Conservation (phyloP, 2,329 filamentous ascomycete species). For the Lasiodiplodia citricola region DNA sequence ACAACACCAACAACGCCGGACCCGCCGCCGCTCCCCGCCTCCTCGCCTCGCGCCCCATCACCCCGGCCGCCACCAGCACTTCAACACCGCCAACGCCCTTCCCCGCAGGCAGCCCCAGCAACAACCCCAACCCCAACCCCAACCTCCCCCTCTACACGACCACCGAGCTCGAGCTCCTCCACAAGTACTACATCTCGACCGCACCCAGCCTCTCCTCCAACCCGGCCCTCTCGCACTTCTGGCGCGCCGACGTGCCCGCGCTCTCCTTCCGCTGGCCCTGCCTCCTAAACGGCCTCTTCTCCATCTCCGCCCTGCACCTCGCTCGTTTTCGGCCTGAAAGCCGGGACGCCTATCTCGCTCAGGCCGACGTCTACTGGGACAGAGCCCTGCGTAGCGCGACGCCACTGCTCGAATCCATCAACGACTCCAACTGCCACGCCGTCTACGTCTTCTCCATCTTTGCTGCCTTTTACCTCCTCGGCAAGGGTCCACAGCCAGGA, state of each 20-base stretch:
- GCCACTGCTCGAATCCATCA: background rate
- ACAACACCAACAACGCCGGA: background rate
- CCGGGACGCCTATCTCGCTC: background rate
- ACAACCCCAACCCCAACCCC: background rate
- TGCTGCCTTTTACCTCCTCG: background rate
- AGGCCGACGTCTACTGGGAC: background rate
- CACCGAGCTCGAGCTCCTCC: slow-evolving; percentile 37
- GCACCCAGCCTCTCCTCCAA: slow-evolving; percentile 33
- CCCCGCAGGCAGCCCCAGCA: slow-evolving; percentile 21
- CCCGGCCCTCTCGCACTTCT: slow-evolving; percentile 32
- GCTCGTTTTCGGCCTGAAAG: background rate
- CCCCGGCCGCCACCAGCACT: background rate
- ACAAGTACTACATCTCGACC: slow-evolving; percentile 39
- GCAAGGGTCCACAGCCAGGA: background rate
- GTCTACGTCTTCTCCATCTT: slow-evolving; percentile 1
- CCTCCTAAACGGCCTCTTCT: slow-evolving; percentile 51
- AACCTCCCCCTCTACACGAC: slow-evolving; percentile 29
- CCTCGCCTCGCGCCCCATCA: background rate
- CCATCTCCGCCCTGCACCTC: slow-evolving; percentile 52
- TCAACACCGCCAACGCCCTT: background rate
- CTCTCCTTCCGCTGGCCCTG: slow-evolving; percentile 49
- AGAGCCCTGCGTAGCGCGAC: background rate
- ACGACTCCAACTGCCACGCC: background rate
- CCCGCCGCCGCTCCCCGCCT: background rate
- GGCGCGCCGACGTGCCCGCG: slow-evolving; percentile 34